A percentile compares a stretch with the other conserved stretches of the same genome.
Conservation (phyloP, 2,329 filamentous ascomycete genomes). For the Pyricularia sp. region DNA sequence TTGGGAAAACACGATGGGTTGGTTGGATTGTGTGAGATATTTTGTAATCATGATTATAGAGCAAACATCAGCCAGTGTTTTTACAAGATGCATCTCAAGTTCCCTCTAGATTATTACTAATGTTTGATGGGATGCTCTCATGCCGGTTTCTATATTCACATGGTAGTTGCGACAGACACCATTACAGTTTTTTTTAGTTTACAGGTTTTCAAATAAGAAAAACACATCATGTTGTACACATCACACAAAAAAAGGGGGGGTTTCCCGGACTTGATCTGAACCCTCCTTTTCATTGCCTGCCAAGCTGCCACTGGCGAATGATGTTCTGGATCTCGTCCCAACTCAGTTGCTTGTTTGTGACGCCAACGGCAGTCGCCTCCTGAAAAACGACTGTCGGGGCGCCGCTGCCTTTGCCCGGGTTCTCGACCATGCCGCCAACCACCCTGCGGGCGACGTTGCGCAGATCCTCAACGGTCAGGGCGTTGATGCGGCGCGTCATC, state of each 20-base stretch:
- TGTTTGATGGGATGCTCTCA: neutral
- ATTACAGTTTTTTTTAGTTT: neutral
- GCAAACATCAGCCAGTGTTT: neutral
- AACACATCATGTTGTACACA: neutral
- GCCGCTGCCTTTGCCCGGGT: conserved; percentile 65
- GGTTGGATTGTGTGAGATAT: neutral
- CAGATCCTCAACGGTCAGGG: conserved; percentile 66
- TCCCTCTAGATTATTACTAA: neutral
- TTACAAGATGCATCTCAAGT: neutral
- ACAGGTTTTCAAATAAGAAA: neutral
- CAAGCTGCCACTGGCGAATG: conserved; percentile 74
- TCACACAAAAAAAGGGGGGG: neutral
- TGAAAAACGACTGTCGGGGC: conserved; percentile 90
- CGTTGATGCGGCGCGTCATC: conserved; percentile 83
- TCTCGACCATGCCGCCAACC: conserved; percentile 63
- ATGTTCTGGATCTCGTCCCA: conserved; percentile 88
- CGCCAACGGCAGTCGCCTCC: conserved; percentile 66
- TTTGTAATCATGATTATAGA: neutral
- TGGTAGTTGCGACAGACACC: neutral
- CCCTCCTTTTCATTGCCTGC: conserved; percentile 30
- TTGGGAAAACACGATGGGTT: neutral
- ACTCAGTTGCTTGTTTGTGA: conserved; percentile 52
- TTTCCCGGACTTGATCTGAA: neutral
- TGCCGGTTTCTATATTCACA: neutral
- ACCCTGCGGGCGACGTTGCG: conserved; percentile 68